Conservation (phyloP, 371 early-diverging fungal genomes). For the Mucor irregularis region DNA sequence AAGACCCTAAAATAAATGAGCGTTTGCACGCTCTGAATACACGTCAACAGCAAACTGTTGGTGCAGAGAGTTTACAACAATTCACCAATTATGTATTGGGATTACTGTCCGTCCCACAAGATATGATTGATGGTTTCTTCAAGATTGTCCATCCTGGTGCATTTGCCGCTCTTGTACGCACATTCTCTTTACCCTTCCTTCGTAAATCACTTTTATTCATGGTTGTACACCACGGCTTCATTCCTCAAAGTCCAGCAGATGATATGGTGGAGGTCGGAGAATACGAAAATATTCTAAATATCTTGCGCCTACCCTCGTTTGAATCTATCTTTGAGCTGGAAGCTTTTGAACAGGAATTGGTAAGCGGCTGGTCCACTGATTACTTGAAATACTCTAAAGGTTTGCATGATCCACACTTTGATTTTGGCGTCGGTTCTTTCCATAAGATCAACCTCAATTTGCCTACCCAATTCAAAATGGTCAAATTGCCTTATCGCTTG, state of each 20-base stretch:
- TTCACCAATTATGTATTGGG: conserved; percentile 14
- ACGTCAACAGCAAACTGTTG: background rate
- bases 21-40: conserved; percentile 9
- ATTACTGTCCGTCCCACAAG: conserved; percentile 1
- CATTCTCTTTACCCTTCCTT: conserved; percentile 42
- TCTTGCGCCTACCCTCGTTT: conserved; percentile 32
- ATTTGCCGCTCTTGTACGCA: conserved; percentile 28
- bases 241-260: conserved; percentile 32
- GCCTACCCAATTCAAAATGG: conserved; percentile 65
- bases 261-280: conserved; percentile 22
- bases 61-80: conserved; percentile 4
- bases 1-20: conserved; percentile 3
- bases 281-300: conserved; percentile 36
- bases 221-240: conserved; percentile 44
- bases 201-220: conserved; percentile 42
- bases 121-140: conserved; percentile 18
- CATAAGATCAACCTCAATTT: conserved; percentile 42
- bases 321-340: conserved; percentile 26
- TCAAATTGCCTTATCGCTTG: conserved; percentile 78
- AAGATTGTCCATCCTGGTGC: conserved; percentile 11
- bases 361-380: conserved; percentile 41
- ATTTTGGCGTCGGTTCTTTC: background rate
- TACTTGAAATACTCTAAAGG: conserved; percentile 11
- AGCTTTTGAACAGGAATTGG: conserved; percentile 21
- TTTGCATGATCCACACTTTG: background rate